phyloP scores from a whole-genome alignment of 148 eudicot genomes.

The Rhododendron mucronatum region DNA sequence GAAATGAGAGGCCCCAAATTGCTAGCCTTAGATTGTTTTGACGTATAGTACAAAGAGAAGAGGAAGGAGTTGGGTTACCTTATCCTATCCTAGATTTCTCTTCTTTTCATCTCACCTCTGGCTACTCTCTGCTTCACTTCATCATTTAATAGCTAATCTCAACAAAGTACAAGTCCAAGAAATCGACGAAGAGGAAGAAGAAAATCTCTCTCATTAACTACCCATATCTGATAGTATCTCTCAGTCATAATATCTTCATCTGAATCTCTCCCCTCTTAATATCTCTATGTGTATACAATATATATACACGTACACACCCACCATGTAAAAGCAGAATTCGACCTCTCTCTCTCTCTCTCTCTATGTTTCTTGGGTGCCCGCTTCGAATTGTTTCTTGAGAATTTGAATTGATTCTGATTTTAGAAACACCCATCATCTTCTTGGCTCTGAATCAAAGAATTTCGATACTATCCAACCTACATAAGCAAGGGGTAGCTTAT shows the following conservation, averaged over 20 bases:
- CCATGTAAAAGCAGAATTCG: neutral
- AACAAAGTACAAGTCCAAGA: neutral
- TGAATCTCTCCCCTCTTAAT: neutral
- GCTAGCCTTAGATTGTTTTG: constrained; percentile 13
- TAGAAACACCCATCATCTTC: neutral
- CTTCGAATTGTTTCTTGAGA: neutral
- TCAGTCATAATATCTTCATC: neutral
- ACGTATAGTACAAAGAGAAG: neutral
- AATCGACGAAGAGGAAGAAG: neutral
- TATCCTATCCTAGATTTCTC: constrained; percentile 37
- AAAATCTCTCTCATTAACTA: constrained; percentile 2
- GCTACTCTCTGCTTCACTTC: neutral
- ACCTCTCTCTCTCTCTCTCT: neutral
- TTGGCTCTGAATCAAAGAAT: neutral
- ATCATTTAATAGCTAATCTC: constrained; percentile 7
- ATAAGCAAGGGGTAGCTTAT: neutral
- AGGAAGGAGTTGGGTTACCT: neutral
- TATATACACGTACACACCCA: neutral
- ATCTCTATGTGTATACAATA: neutral
- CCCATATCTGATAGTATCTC: neutral
- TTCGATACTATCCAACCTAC: neutral
- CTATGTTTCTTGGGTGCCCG: neutral
- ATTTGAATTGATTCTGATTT: neutral
- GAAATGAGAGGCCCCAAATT: constrained; percentile 43
- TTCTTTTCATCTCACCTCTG: neutral